phyloP scores from a whole-genome alignment of 2,329 filamentous ascomycete species.

The Colletotrichum sp. region DNA sequence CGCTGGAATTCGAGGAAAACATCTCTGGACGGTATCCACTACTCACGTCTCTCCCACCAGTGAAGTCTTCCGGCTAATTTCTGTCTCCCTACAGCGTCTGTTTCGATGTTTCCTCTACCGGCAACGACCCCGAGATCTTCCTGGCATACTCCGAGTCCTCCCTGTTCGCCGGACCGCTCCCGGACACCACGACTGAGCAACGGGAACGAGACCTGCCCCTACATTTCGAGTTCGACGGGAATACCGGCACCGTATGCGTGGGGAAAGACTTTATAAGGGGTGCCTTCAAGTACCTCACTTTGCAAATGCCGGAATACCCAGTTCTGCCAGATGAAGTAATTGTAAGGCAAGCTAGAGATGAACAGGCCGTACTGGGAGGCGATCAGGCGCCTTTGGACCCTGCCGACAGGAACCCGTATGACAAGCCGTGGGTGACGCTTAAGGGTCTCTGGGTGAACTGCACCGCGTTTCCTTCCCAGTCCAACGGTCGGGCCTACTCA shows the following conservation, averaged over 20 bases:
- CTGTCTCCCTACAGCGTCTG: conserved; percentile 31
- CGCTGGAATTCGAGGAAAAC: conserved; percentile 45
- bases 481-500: conserved; percentile 51
- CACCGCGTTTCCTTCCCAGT: conserved; percentile 44
- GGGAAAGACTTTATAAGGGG: conserved; percentile 36
- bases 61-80: background rate
- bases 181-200: conserved; percentile 28
- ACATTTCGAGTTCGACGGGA: conserved; percentile 30
- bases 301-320: conserved; percentile 42
- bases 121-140: conserved; percentile 31
- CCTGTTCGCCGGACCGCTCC: conserved; percentile 23
- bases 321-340: conserved; percentile 25
- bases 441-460: conserved; percentile 42
- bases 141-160: conserved; percentile 28
- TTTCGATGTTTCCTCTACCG: conserved; percentile 32
- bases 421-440: conserved; percentile 34
- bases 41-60: background rate
- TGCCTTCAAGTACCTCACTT: conserved; percentile 49
- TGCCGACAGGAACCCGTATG: conserved; percentile 16
- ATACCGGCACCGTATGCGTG: conserved; percentile 37
- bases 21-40: conserved; percentile 40
- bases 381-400: background rate
- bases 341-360: conserved; percentile 14
- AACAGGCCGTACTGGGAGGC: conserved; percentile 26
- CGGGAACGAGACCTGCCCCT: conserved; percentile 25